Base-by-base conservation (phyloP, 805 yeast species). In the Nadsonia fulvescens region DNA sequence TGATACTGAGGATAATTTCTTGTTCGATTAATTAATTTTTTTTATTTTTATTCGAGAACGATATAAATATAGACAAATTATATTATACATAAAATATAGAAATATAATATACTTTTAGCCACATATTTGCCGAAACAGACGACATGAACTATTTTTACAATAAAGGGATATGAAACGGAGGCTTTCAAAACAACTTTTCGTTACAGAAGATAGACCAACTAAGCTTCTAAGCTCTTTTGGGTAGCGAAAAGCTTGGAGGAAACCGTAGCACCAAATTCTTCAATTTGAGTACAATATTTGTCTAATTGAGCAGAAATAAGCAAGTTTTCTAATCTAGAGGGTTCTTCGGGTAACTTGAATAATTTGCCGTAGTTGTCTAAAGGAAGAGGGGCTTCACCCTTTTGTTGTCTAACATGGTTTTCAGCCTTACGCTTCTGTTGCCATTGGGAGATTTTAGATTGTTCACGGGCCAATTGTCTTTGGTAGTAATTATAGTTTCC, bases 401-500 rank as follows among this genome's bases (percentile, higher is more conserved):
- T 50, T 43, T 67, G 65, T 29, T 63, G 63, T 35, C 75, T 61
- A 37, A 60, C 64, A 21, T 60, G 57, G 50, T 74, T 73, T 39
- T 74, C 83, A 32, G 62, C 57, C 48, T 64, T 63, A 44, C 76
- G 57, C 48, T 66, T 69, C 42, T 64, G 69, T 44, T 72, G 71
- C 83, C 86, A 77, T 44, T 70, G 78, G 36, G 59, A 57, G 37
- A 77, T 61, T 55, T 72, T 75, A 33, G 68, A 51, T 47, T 61
- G 56, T 46, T 77, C 91, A 46, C 81, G 64, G 24, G 70, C 63
- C 32, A 67, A 57, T 40, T 67, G 72, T 56, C 91, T 69, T 54
- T 76, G 89, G 56, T 66, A 75, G 53, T 72, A 76, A 57, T 75
- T 73, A 59, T 73, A 70, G 52, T 71, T 76, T 38, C 73, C 71